Conservation (phyloP, 2,329 filamentous ascomycete genomes). For the Cyphellophora attinorum region DNA sequence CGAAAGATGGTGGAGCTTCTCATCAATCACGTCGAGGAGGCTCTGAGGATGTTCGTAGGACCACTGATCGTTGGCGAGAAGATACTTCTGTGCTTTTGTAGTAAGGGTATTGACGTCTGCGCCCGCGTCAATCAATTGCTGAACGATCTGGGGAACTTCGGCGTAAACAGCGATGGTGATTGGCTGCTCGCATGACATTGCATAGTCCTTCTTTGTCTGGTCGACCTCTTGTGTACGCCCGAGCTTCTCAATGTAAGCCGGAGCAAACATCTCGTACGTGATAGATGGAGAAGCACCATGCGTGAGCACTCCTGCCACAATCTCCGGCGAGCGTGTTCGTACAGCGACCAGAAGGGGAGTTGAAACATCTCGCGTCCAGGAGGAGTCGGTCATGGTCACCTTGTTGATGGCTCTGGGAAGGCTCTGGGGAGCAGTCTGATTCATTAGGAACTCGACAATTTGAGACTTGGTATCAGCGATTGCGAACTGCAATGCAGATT, state of each 20-base stretch:
- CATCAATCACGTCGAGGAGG: conserved; percentile 52
- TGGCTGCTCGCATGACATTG: conserved; percentile 49
- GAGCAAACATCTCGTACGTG: conserved; percentile 56
- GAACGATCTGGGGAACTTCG: conserved; percentile 41
- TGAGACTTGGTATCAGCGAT: conserved; percentile 41
- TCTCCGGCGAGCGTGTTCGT: conserved; percentile 38
- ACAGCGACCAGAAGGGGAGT: conserved; percentile 54
- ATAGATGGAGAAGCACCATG: conserved; percentile 52
- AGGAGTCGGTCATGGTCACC: conserved; percentile 36
- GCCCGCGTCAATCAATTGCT: conserved; percentile 52
- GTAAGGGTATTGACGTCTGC: conserved; percentile 57
- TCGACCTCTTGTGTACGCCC: conserved; percentile 19
- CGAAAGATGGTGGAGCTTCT: conserved; percentile 41
- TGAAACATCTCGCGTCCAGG: conserved; percentile 19
- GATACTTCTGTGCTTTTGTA: conserved; percentile 20
- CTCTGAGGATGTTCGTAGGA: conserved; percentile 32
- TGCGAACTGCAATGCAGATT: conserved; percentile 58
- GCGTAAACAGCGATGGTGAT: conserved; percentile 50
- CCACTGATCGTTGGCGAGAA: conserved; percentile 4
- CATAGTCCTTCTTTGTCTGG: conserved; percentile 35
- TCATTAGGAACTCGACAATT: conserved; percentile 32
- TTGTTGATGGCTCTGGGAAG: conserved; percentile 59
- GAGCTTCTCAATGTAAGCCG: conserved; percentile 39
- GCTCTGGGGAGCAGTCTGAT: conserved; percentile 48
- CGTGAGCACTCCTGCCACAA: conserved; percentile 53